A percentile compares a stretch with the other conserved stretches of the same genome.
Evolutionary conservation across 371 early-diverging fungal species (phyloP).

Genomic region (Circinella minor): DNA sequence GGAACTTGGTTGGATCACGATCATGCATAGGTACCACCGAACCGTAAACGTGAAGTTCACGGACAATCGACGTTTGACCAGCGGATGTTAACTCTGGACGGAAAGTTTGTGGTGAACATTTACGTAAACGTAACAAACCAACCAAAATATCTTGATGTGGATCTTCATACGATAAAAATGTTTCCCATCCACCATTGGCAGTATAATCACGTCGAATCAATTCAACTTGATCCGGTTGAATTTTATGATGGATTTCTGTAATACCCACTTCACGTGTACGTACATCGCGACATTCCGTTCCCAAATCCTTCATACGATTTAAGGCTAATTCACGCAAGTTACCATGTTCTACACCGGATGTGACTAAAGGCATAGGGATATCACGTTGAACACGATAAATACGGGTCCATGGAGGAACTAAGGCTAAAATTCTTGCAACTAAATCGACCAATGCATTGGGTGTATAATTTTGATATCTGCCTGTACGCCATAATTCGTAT

Average conservation of each 20-base stretch:
- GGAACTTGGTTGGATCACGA: slow-evolving; percentile 97
- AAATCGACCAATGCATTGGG: slow-evolving; percentile 98
- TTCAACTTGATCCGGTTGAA: slow-evolving; percentile 95
- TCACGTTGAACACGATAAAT: slow-evolving; percentile 99
- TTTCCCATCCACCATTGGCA: slow-evolving; percentile 99
- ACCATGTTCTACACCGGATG: slow-evolving; percentile 99
- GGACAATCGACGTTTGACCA: slow-evolving; percentile 91
- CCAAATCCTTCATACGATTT: slow-evolving; percentile 97
- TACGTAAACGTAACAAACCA: slow-evolving; percentile 96
- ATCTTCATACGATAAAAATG: slow-evolving; percentile 99
- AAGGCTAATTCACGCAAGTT: slow-evolving; percentile 98
- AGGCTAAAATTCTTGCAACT: slow-evolving; percentile 95
- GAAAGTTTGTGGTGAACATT: slow-evolving; percentile 93
- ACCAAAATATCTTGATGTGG: slow-evolving; percentile 98
- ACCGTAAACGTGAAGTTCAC: slow-evolving; percentile 99
- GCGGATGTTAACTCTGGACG: slow-evolving; percentile 87
- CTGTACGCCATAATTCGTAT: slow-evolving; percentile 99
- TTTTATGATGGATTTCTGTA: slow-evolving; percentile 97
- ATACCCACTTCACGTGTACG: slow-evolving; percentile 99
- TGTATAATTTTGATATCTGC: slow-evolving; percentile 98
- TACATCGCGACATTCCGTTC: slow-evolving; percentile 98
- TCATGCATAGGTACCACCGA: slow-evolving; percentile 97
- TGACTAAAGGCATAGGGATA: slow-evolving; percentile 99
- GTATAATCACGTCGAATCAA: slow-evolving; percentile 98
- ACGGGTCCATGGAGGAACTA: slow-evolving; percentile 99